A percentile compares a stretch with the other conserved stretches of the same genome.
Conservation (phyloP, 2,329 filamentous ascomycete genomes). For the Pseudopyricularia cyperi region DNA sequence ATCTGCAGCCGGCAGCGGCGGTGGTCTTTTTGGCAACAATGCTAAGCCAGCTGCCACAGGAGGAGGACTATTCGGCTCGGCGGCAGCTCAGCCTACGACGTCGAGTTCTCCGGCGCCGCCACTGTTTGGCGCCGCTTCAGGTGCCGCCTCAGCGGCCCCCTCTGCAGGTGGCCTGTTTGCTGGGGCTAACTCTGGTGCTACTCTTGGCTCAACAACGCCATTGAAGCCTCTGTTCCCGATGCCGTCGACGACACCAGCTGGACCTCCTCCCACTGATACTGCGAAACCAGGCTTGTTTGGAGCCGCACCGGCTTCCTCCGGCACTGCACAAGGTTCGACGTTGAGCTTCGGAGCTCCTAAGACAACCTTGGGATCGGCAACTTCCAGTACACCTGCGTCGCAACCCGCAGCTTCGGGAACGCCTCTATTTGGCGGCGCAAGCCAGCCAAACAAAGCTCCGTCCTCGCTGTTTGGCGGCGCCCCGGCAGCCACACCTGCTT, state of each 20-base stretch:
- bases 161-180: slow-evolving; percentile 9
- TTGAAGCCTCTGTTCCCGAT: slow-evolving; percentile 35
- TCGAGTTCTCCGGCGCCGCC: slow-evolving; percentile 13
- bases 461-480: slow-evolving; percentile 4
- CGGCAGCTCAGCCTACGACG: background rate
- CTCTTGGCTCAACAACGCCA: slow-evolving; percentile 20
- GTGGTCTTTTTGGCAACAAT: slow-evolving; percentile 20
- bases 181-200: slow-evolving; percentile 8
- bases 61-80: slow-evolving; percentile 20
- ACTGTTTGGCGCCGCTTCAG: slow-evolving; percentile 13
- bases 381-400: slow-evolving; percentile 4
- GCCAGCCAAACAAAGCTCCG: background rate
- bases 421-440: background rate
- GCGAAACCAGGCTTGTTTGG: slow-evolving; percentile 11
- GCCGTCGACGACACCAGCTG: slow-evolving; percentile 41
- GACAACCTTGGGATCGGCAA: background rate
- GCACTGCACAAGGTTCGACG: background rate
- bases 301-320: slow-evolving; percentile 1
- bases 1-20: background rate
- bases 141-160: slow-evolving; percentile 8
- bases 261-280: slow-evolving; percentile 31
- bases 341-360: background rate
- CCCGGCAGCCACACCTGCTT: slow-evolving; percentile 3
- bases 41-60: slow-evolving; percentile 9
- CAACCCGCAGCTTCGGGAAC: slow-evolving; percentile 6